Evolutionary conservation across 2,329 filamentous ascomycete genomes (phyloP).

Genomic region (Fusarium mexicanum): DNA sequence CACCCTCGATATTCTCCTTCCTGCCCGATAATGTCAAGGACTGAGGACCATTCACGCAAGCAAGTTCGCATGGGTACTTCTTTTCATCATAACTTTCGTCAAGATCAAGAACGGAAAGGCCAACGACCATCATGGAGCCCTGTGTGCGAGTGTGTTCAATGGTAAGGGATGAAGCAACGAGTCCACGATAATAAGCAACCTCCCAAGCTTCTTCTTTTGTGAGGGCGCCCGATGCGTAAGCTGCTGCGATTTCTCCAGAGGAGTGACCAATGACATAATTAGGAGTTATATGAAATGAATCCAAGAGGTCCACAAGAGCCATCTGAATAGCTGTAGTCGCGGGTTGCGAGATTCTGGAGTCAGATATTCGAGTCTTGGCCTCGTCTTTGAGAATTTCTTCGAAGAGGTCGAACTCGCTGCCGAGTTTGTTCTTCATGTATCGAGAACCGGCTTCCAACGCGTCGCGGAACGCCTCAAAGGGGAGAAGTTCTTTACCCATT

Average conservation of each 20-base stretch:
- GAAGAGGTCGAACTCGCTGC: constrained; percentile 48
- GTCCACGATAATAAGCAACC: constrained; percentile 54
- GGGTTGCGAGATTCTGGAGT: constrained; percentile 53
- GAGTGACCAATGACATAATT: constrained; percentile 55
- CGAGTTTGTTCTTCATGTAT: constrained; percentile 46
- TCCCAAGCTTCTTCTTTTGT: constrained; percentile 52
- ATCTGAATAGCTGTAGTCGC: constrained; percentile 55
- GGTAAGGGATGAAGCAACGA: constrained; percentile 46
- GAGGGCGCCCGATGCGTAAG: constrained; percentile 52
- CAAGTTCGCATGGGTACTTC: constrained; percentile 46
- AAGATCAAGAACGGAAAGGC: constrained; percentile 45
- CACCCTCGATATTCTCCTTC: constrained; percentile 42
- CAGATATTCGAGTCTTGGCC: constrained; percentile 43
- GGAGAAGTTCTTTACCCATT: constrained; percentile 55
- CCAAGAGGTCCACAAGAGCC: constrained; percentile 54
- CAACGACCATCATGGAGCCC: constrained; percentile 56
- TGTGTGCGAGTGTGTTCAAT: constrained; percentile 42
- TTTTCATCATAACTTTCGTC: constrained; percentile 40
- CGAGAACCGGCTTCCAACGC: constrained; percentile 49
- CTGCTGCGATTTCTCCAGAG: constrained; percentile 59
- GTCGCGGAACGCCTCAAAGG: constrained; percentile 53
- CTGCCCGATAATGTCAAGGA: constrained; percentile 58
- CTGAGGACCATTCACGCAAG: constrained; percentile 56
- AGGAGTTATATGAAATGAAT: constrained; percentile 47
- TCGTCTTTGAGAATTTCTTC: constrained; percentile 48